Evolutionary conservation across 108 stramenopile genomes (phyloP).

Genomic region (Stephanodiscus minutulus): DNA sequence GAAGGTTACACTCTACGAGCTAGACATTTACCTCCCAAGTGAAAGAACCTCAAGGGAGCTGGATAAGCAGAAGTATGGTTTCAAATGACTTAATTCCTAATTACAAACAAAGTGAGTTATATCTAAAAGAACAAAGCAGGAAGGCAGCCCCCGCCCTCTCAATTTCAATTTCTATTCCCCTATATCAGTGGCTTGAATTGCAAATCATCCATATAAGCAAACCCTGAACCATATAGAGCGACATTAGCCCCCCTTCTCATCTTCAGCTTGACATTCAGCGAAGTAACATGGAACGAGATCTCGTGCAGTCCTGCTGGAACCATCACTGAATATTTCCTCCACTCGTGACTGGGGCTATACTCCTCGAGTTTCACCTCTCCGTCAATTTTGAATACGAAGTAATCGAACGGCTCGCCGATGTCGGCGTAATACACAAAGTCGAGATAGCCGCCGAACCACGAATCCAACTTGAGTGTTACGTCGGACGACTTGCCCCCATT

Average conservation of each 20-base stretch:
- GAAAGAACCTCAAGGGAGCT: too few relatives aligned
- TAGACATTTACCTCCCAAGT: too few relatives aligned
- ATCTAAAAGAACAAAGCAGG: too few relatives aligned
- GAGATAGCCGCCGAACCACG: background rate
- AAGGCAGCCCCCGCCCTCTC: too few relatives aligned
- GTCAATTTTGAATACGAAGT: slow-evolving; percentile 3
- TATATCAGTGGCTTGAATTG: slow-evolving; percentile 2
- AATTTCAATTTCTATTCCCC: too few relatives aligned
- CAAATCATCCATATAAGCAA: slow-evolving; percentile 19
- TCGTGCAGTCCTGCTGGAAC: slow-evolving; percentile 1
- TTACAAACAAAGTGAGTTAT: too few relatives aligned
- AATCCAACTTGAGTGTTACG: background rate
- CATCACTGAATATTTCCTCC: background rate
- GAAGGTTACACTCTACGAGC: too few relatives aligned
- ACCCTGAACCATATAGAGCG: slow-evolving; percentile 1
- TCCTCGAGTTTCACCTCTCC: background rate
- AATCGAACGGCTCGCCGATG: slow-evolving; percentile 6
- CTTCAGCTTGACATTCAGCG: background rate
- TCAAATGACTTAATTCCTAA: too few relatives aligned
- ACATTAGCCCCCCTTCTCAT: background rate
- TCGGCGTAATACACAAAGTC: background rate
- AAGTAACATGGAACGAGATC: background rate
- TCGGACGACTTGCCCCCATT: slow-evolving; percentile 10
- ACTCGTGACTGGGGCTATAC: background rate
- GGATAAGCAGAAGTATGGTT: too few relatives aligned